These are phyloP conservation scores for Tephrocybe sp. DNA, from an alignment of 768 basidiomycete species.

Conservation along the genomic window DNA sequence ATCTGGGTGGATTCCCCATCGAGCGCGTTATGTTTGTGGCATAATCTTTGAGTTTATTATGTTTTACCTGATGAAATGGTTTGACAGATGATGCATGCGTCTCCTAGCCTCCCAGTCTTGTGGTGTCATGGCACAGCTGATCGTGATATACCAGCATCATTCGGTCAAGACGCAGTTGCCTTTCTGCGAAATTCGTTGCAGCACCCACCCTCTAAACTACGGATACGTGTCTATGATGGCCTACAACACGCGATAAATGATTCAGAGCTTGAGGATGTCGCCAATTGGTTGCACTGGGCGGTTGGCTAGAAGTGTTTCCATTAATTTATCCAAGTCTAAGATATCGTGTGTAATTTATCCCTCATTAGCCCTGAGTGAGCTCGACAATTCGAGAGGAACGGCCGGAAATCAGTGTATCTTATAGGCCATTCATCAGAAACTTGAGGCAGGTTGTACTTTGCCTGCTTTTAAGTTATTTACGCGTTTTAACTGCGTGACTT, in stretches of 20 bases:
- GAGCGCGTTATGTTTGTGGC: conserved; percentile 30
- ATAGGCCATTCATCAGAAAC: no score
- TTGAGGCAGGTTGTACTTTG: no score
- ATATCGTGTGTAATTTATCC: no score
- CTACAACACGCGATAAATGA: conserved; percentile 34
- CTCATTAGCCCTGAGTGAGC: no score
- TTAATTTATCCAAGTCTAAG: no score
- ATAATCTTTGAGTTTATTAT: background rate
- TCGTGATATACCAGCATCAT: conserved; percentile 33
- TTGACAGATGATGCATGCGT: conserved; percentile 32
- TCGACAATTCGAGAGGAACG: no score
- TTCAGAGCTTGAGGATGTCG: conserved; percentile 32
- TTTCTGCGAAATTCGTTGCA: conserved; percentile 31
- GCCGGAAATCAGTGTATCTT: no score
- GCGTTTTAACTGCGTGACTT: no score
- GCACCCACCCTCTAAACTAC: conserved; percentile 19
- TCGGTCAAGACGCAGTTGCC: conserved; percentile 29
- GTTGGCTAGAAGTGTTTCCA: conserved; percentile 10
- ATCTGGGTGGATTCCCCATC: conserved; percentile 45
- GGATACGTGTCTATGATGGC: conserved; percentile 28
- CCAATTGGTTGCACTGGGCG: conserved; percentile 23
- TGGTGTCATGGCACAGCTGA: conserved; percentile 44
- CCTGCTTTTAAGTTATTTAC: no score
- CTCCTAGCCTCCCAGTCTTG: conserved; percentile 37
- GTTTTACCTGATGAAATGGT: background rate